phyloP scores from a whole-genome alignment of 495 filamentous ascomycete genomes.

The Cercophora scortea region DNA sequence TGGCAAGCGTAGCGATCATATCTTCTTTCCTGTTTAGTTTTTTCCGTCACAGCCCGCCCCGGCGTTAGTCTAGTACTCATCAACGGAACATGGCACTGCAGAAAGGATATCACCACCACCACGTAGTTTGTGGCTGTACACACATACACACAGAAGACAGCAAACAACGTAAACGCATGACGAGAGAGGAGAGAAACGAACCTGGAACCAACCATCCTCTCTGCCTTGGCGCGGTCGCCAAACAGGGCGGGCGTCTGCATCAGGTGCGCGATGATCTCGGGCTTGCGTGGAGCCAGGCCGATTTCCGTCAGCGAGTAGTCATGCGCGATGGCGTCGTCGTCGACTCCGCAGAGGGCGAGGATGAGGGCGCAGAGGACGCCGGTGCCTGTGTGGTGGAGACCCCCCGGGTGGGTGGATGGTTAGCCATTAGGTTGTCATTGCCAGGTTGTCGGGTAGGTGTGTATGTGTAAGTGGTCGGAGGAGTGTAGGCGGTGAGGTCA shows the following conservation, averaged over 20 bases:
- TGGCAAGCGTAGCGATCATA: constrained; percentile 46
- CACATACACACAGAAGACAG: too few relatives aligned
- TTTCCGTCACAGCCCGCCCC: too few relatives aligned
- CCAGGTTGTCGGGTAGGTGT: too few relatives aligned
- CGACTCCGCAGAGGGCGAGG: constrained; percentile 48
- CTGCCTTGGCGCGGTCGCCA: constrained; percentile 34
- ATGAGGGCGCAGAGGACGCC: constrained; percentile 55
- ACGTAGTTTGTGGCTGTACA: too few relatives aligned
- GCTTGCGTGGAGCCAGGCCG: constrained; percentile 37
- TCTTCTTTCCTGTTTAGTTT: constrained; percentile 32
- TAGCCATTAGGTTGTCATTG: too few relatives aligned
- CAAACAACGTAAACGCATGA: too few relatives aligned
- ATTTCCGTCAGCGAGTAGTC: constrained; percentile 57
- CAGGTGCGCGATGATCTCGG: constrained; percentile 36
- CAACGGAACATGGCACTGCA: too few relatives aligned
- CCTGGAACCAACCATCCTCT: constrained; percentile 44
- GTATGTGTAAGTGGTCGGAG: too few relatives aligned
- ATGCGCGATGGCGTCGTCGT: constrained; percentile 47
- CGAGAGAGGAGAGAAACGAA: constrained; percentile 18
- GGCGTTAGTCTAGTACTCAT: too few relatives aligned
- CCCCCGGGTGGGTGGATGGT: too few relatives aligned
- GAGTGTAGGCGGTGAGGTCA: constrained; percentile 27
- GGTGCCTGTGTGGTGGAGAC: constrained; percentile 31
- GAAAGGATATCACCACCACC: too few relatives aligned
- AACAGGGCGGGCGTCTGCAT: constrained; percentile 32